Conservation (phyloP, 2,329 filamentous ascomycete species). For the Cladosporium phlei region DNA sequence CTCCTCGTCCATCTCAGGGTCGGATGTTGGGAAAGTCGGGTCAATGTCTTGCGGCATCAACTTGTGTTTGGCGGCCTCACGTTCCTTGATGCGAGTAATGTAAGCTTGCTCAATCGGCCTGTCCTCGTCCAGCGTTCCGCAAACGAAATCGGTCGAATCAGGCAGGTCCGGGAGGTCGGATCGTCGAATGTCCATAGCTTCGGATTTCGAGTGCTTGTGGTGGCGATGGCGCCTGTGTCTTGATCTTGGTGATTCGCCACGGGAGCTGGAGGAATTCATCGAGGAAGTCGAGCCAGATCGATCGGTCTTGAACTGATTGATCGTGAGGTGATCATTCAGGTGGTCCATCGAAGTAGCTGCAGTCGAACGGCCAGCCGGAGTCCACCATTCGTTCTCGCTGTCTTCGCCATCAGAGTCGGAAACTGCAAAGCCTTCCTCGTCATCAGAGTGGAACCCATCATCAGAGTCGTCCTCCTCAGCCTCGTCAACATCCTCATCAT, state of each 20-base stretch:
- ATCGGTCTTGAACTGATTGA: constrained; percentile 31
- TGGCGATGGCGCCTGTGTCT: constrained; percentile 6
- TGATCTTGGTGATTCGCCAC: constrained; percentile 19
- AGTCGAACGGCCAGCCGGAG: constrained; percentile 50
- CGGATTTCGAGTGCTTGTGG: constrained; percentile 9
- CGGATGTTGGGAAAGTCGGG: constrained; percentile 92
- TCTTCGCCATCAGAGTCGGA: constrained; percentile 65
- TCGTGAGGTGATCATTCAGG: constrained; percentile 43
- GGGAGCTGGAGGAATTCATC: constrained; percentile 46
- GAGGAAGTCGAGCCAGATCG: constrained; percentile 49
- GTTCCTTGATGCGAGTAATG: constrained; percentile 74
- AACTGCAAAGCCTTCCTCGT: constrained; percentile 66
- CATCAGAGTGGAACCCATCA: constrained; percentile 76
- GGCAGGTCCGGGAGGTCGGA: constrained; percentile 65
- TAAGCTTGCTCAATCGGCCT: constrained; percentile 92
- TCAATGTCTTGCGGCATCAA: constrained; percentile 94
- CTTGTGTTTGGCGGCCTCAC: constrained; percentile 74
- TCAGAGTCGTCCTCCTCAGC: constrained; percentile 47
- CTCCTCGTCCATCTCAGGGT: constrained; percentile 77
- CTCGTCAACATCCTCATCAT: constrained; percentile 61
- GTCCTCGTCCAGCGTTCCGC: constrained; percentile 93
- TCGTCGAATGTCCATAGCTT: constrained; percentile 30
- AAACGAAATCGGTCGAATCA: constrained; percentile 98
- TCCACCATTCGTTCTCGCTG: constrained; percentile 65
- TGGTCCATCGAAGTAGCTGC: constrained; percentile 53